A percentile compares a stretch with the other conserved stretches of the same genome.
Conservation (phyloP, 495 filamentous ascomycete species). For the Aspergillus ellipticus region DNA sequence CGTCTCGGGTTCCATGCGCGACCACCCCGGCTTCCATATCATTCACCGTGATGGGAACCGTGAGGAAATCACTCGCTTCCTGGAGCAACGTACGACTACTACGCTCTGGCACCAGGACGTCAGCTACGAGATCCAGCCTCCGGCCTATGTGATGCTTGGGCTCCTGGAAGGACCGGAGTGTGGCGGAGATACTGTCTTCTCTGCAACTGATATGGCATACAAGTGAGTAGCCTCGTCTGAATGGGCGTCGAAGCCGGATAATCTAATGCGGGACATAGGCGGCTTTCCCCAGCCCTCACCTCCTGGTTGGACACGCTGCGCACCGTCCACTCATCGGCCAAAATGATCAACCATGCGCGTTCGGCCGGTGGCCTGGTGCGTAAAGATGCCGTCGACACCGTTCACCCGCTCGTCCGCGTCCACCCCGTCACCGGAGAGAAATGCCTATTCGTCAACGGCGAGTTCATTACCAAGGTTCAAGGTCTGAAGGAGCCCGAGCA, state of each 20-base stretch:
- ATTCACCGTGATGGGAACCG: conserved; percentile 58
- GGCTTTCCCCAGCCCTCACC: conserved; percentile 64
- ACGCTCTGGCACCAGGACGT: conserved; percentile 61
- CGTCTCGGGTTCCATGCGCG: conserved; percentile 49
- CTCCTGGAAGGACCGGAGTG: conserved; percentile 54
- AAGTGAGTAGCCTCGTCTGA: conserved; percentile 41
- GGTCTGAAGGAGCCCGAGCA: conserved; percentile 63
- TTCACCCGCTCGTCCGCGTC: conserved; percentile 71
- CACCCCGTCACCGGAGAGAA: conserved; percentile 79
- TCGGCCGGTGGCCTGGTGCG: conserved; percentile 61
- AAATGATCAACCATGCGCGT: conserved; percentile 66
- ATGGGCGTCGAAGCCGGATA: neutral
- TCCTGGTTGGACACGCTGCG: conserved; percentile 70
- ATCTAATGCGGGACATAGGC: conserved; percentile 19
- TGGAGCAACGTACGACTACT: conserved; percentile 51
- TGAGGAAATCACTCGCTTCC: conserved; percentile 52
- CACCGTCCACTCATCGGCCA: conserved; percentile 68
- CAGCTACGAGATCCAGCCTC: conserved; percentile 56
- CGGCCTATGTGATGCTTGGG: conserved; percentile 56
- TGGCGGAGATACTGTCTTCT: conserved; percentile 77
- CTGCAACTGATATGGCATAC: conserved; percentile 72
- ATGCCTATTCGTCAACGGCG: conserved; percentile 74
- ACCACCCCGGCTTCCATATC: conserved; percentile 56
- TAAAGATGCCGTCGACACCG: conserved; percentile 62
- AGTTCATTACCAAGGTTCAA: conserved; percentile 73